phyloP scores from a whole-genome alignment of 2,329 filamentous ascomycete genomes.

The Raffaelea ambrosiae region DNA sequence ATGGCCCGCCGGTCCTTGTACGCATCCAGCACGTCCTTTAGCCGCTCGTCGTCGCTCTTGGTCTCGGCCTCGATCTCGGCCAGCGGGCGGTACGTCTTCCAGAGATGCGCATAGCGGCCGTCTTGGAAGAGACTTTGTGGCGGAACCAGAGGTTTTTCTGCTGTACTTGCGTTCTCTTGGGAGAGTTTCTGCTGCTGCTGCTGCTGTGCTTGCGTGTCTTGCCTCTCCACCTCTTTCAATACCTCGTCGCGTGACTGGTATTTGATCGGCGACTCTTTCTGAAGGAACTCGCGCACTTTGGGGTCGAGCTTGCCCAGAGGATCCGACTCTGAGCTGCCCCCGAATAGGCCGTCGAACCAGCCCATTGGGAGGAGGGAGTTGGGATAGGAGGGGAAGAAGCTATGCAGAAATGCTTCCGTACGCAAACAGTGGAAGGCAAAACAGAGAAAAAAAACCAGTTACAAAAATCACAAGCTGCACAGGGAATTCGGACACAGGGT shows the following conservation, averaged over 20 bases:
- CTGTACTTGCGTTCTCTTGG: background rate
- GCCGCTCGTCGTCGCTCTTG: slow-evolving; percentile 70
- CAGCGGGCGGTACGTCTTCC: slow-evolving; percentile 81
- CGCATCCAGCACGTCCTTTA: slow-evolving; percentile 69
- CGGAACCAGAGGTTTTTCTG: slow-evolving; percentile 27
- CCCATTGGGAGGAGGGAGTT: slow-evolving; percentile 34
- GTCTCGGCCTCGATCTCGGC: slow-evolving; percentile 57
- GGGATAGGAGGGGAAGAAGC: no score
- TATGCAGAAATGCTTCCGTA: no score
- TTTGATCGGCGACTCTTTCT: slow-evolving; percentile 71
- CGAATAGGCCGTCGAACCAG: slow-evolving; percentile 46
- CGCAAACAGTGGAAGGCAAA: no score
- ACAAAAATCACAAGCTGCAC: no score
- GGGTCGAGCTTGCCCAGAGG: slow-evolving; percentile 72
- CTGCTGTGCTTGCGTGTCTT: background rate
- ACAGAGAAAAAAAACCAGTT: no score
- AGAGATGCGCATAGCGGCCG: slow-evolving; percentile 71
- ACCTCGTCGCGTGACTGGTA: slow-evolving; percentile 10
- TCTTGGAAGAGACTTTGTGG: slow-evolving; percentile 46
- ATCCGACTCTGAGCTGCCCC: slow-evolving; percentile 42
- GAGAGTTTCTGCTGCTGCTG: slow-evolving; percentile 11
- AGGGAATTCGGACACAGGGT: no score
- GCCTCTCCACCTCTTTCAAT: slow-evolving; percentile 14
- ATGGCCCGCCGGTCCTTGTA: slow-evolving; percentile 75
- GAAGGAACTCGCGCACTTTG: slow-evolving; percentile 73